phyloP scores from a whole-genome alignment of 1,284 basidiomycete species.

The Ganoderma lingzhi region DNA sequence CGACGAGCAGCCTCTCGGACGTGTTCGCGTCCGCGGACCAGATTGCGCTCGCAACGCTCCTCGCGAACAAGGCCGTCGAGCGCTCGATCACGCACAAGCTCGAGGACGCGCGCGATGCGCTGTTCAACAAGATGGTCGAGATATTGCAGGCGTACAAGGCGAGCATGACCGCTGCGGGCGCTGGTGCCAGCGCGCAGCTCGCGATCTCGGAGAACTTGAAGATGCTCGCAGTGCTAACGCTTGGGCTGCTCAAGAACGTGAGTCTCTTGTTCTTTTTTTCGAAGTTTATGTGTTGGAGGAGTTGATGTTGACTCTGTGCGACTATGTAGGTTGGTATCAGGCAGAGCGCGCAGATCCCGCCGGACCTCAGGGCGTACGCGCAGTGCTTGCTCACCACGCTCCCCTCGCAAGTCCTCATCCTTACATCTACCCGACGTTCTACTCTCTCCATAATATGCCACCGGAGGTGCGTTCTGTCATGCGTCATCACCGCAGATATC shows the following conservation, averaged over 20 bases:
- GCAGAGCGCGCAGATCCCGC: conserved; percentile 95
- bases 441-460: conserved; percentile 97
- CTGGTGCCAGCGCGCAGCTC: conserved; percentile 94
- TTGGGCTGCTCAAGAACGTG: conserved; percentile 95
- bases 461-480: conserved; percentile 68
- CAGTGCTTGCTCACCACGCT: conserved; percentile 93
- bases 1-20: conserved; percentile 93
- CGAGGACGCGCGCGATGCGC: conserved; percentile 93
- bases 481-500: neutral
- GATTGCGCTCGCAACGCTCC: conserved; percentile 87
- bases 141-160: conserved; percentile 94
- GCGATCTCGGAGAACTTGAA: conserved; percentile 93
- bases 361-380: conserved; percentile 95
- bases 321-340: conserved; percentile 84
- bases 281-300: neutral
- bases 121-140: conserved; percentile 92
- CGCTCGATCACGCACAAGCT: conserved; percentile 89
- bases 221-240: conserved; percentile 89
- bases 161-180: conserved; percentile 94
- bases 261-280: conserved; percentile 36
- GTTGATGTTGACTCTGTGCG: neutral
- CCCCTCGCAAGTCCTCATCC: conserved; percentile 91
- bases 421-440: conserved; percentile 95
- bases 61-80: conserved; percentile 98
- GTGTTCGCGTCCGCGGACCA: conserved; percentile 97